Conservation (phyloP, 2,329 filamentous ascomycete species). For the Cryphonectria carpinicola region DNA sequence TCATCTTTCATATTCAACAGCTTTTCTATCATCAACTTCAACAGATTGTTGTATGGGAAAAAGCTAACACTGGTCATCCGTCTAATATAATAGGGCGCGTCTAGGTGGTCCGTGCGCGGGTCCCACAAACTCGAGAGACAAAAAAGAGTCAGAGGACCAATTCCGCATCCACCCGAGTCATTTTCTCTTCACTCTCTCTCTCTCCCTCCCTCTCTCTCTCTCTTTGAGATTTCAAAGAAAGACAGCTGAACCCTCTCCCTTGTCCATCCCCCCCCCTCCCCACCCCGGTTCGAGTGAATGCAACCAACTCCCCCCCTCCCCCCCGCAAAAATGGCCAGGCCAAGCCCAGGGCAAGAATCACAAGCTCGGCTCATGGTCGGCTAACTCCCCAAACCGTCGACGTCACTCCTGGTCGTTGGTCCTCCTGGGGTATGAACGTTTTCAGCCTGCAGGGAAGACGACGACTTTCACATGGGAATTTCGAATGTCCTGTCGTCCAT, state of each 20-base stretch:
- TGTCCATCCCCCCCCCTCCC: not conserved
- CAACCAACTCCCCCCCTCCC: too few species aligned
- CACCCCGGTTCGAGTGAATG: too few species aligned
- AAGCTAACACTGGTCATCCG: too few species aligned
- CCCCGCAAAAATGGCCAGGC: slow-evolving; percentile 22
- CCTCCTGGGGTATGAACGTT: slow-evolving; percentile 2
- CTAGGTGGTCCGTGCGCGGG: too few species aligned
- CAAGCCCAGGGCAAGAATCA: slow-evolving; percentile 16
- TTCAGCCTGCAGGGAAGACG: not conserved
- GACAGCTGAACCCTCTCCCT: not conserved
- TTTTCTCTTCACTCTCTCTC: not conserved
- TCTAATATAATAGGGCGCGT: too few species aligned
- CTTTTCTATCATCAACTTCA: too few species aligned
- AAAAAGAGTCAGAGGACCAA: not conserved
- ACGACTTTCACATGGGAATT: slow-evolving; percentile 24
- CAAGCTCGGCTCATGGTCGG: slow-evolving; percentile 29
- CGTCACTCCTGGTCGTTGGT: slow-evolving; percentile 17
- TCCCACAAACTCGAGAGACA: not conserved
- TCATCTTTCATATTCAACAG: too few species aligned
- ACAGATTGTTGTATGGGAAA: too few species aligned
- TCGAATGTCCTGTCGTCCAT: not conserved
- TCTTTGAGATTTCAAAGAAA: not conserved
- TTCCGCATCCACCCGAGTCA: slow-evolving; percentile 6
- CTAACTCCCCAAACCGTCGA: slow-evolving; percentile 27
- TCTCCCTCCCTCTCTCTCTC: not conserved